Evolutionary conservation across 1,284 basidiomycete genomes (phyloP), one percentile per base, ranked within the genome.

Genomic region (Naganishia liquefaciens): DNA sequence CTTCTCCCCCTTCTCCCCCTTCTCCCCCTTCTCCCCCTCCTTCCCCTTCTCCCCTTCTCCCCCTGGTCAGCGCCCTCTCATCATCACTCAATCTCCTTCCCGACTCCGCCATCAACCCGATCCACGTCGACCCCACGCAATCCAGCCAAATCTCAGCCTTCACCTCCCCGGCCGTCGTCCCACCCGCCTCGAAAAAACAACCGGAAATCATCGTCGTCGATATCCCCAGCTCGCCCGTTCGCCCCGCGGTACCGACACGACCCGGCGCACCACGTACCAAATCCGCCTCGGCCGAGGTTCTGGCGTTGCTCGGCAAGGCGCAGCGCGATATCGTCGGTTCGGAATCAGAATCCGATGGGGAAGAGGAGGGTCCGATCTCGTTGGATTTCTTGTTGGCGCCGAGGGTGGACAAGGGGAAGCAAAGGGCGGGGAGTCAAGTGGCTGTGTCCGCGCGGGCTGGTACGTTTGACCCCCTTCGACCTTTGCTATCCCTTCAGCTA

Each of bases 91-190:
- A 37, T 13, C 9, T 37, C 13, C 33, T 37, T 7, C 43, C n/a
- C 46, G 46, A 21, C 15, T 10, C 46, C n/a, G 11, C 33, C 51
- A 6, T 15, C 30, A 52, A 21, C n/a, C 28, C 30, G 25, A 33
- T 10, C 33, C 33, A 19, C 15, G 13, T 33, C 17, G 28, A 19
- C 17, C 30, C 44, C 0, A 42, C 44, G 11, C 62, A 49, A 44
- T 64, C 62, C n/a, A 64, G 62, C 33, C 44, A 64, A 21, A 64
- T 64, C 46, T 30, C 46, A 13, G n/a, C 30, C 4, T 64, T 64
- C 62, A 54, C 62, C 5, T 49, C 43, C 44, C 62, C 62, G 1
- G 23, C 58, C n/a, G 30, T 25, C 25, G 9, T 19, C 50, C 3
- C n/a, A 7, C 28, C 50, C 5, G 30, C 39, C 23, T n/a, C n/a